phyloP scores from a whole-genome alignment of 2,329 filamentous ascomycete genomes.

The Claviceps sorghi region DNA sequence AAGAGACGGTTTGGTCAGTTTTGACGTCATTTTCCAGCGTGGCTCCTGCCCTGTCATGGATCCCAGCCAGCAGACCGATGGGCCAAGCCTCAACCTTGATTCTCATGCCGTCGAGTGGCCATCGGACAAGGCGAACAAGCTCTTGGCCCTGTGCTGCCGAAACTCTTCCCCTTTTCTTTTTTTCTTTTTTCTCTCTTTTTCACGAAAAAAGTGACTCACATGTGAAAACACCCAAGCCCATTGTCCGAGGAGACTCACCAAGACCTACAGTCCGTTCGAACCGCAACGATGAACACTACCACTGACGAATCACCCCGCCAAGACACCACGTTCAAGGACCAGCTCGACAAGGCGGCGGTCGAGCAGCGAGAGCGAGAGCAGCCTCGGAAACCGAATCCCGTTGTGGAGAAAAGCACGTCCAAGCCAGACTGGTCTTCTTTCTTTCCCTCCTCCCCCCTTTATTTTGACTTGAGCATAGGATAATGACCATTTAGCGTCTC shows the following conservation, averaged over 20 bases:
- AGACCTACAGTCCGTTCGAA: background rate
- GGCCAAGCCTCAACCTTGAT: too few species aligned
- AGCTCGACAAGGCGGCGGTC: conserved; percentile 28
- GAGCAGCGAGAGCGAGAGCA: conserved; percentile 16
- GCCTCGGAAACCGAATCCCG: conserved; percentile 17
- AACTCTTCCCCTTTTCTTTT: background rate
- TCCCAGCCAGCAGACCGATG: too few species aligned
- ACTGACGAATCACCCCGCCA: conserved; percentile 4
- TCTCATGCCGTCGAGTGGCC: too few species aligned
- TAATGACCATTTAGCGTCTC: background rate
- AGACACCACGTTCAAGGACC: conserved; percentile 25
- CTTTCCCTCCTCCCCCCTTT: background rate
- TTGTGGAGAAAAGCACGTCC: conserved; percentile 28
- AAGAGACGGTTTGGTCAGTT: background rate
- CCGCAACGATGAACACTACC: conserved; percentile 3
- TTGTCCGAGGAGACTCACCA: background rate
- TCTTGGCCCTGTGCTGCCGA: too few species aligned
- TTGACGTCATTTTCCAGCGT: background rate
- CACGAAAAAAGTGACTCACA: background rate
- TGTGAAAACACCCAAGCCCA: background rate
- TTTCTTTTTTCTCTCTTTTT: background rate
- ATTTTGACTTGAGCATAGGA: background rate
- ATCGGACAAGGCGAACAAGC: background rate
- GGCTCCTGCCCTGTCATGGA: background rate
- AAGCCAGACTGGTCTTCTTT: background rate